Evolutionary conservation across 345 rosid genomes (phyloP).

Genomic region (Sisymbrium altissimum): DNA sequence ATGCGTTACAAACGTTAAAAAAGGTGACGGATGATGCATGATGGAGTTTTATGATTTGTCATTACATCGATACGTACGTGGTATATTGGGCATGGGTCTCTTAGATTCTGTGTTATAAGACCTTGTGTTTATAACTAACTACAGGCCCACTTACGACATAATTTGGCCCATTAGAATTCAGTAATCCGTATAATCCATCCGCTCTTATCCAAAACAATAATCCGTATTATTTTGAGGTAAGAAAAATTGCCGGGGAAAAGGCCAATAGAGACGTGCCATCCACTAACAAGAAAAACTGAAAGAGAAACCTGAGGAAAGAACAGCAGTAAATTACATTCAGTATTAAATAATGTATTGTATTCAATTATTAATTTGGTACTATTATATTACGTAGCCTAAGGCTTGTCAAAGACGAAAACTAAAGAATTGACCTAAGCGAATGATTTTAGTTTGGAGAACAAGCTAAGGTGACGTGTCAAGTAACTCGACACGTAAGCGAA

Average conservation of each 20-base stretch:
- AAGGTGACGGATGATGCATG: too few species aligned
- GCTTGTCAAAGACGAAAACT: background rate
- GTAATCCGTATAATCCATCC: background rate
- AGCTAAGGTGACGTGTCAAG: conserved; percentile 23
- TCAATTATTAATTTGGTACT: too few species aligned
- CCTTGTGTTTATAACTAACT: background rate
- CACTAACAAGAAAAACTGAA: background rate
- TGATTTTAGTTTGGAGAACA: conserved; percentile 21
- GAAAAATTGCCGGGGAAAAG: too few species aligned
- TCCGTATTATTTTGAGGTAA: background rate
- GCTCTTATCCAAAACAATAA: background rate
- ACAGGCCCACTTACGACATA: background rate
- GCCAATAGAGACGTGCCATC: conserved; percentile 2
- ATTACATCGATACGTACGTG: background rate
- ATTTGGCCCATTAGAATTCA: background rate
- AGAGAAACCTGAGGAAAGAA: background rate
- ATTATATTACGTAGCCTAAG: background rate
- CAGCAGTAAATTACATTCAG: background rate
- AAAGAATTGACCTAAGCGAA: background rate
- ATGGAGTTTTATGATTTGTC: too few species aligned
- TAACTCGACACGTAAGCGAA: background rate
- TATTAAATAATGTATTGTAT: too few species aligned
- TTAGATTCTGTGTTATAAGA: background rate
- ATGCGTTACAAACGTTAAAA: background rate
- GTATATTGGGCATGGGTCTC: conserved; percentile 8